These are phyloP conservation scores for Blastocladiella emersonii DNA, from an alignment of 371 early-diverging fungal genomes.

Conservation along the genomic window DNA sequence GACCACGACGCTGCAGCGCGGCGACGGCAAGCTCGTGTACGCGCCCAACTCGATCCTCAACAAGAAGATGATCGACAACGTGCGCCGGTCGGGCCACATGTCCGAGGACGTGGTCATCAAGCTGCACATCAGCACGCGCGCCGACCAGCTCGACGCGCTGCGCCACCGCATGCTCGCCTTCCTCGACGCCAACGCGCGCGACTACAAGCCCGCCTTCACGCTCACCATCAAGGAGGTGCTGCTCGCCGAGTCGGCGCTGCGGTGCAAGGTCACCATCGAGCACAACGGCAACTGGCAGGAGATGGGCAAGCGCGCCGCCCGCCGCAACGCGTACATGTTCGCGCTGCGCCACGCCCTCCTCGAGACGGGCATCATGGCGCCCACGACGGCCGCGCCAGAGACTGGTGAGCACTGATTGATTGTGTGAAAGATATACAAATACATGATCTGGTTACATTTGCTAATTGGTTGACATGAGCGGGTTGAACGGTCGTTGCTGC, in stretches of 20 bases:
- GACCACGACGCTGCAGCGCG: slow-evolving; percentile 25
- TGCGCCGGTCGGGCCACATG: slow-evolving; percentile 52
- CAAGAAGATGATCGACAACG: slow-evolving; percentile 57
- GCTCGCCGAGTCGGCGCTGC: slow-evolving; percentile 37
- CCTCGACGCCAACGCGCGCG: slow-evolving; percentile 42
- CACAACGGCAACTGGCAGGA: slow-evolving; percentile 70
- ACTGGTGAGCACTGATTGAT: too few relatives aligned
- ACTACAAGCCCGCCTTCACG: slow-evolving; percentile 24
- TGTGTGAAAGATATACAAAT: too few relatives aligned
- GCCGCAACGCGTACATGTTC: slow-evolving; percentile 46
- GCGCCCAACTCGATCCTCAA: slow-evolving; percentile 56
- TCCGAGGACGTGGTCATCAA: slow-evolving; percentile 40
- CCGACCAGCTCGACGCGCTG: slow-evolving; percentile 35
- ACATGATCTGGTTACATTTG: too few relatives aligned
- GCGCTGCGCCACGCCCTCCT: slow-evolving; percentile 20
- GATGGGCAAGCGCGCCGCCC: slow-evolving; percentile 41
- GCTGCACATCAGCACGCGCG: slow-evolving; percentile 50
- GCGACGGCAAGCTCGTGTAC: slow-evolving; percentile 57
- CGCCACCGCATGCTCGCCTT: slow-evolving; percentile 38
- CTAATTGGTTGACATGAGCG: too few relatives aligned
- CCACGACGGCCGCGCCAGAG: too few relatives aligned
- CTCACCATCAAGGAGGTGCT: slow-evolving; percentile 4
- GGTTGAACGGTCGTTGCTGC: too few relatives aligned
- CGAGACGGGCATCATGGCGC: not conserved
- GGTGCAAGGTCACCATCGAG: slow-evolving; percentile 39